Base-by-base conservation (phyloP, 2,329 filamentous ascomycete species). In the Trichoderma sp. region DNA sequence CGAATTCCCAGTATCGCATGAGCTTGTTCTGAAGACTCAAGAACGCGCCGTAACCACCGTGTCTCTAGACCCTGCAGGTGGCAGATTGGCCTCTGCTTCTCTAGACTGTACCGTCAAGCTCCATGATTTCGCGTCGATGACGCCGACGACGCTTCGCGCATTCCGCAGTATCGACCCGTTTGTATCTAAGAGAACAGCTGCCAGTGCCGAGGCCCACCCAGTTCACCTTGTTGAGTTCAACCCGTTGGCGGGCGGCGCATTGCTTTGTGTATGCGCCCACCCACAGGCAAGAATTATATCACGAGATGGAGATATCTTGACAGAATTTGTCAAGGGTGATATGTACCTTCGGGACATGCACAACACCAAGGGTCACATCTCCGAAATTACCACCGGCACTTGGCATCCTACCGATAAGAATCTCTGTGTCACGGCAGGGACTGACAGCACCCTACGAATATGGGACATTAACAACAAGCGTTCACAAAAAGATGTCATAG, bases 321-420 rank as follows among this genome's bases (percentile, higher is more conserved):
- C 93, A 1, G 95, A 98, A 81, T 98, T 98, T 78, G 93, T 95
- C 79, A 99, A 99, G 85, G 97, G 97, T 63, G 97, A 99, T 83
- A 98, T 98, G 95, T 99, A 99, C 81, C 86, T 99, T 78, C 91
- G 96, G 73, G 97, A 99, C 83, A 97, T 98, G 93, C 91, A 98
- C 84, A 95, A 98, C 83, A 99, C 97, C 5, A 98, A 98, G 83
- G 97, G 97, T 1, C 97, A 99, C 84, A 92, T 98, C 71, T 95
- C 95, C 4, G 97, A 98, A 84, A 91, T 98, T 56, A 95, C 95
- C 4, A 93, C 93, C 27, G 96, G 94, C 27, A 93, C 93, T 53
- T 99, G 97, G 97, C 94, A 96, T 84, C 97, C 97, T 0, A 92
- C 92, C 3, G 92, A 98, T 82, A 92, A 89, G 81, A 95, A 98